Evolutionary conservation across 768 basidiomycete species (phyloP), one percentile per base, ranked within the genome.

Genomic region (Pisolithus tinctorius): DNA sequence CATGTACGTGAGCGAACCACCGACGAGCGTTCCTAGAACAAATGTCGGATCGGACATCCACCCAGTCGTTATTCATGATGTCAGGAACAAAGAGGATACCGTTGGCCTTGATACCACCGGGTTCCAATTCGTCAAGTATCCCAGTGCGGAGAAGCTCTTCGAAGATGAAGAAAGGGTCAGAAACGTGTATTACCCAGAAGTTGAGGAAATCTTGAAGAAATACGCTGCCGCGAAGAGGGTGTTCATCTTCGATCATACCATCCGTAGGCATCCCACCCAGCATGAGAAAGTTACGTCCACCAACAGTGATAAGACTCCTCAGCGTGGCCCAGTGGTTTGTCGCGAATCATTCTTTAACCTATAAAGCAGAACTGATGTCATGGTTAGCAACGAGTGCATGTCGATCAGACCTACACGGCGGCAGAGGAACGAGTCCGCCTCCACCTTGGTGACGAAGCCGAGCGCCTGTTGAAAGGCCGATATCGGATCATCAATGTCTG

Each of bases 401-500:
- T 76, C 27, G 75, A 77, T 56, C 76, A 77, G 63, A 75, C 75
- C 0, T 69, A 60, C 50, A 55, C 55, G 5, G 65, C 74, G 0
- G 63, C 67, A 6, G 60, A 66, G n/a, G 53, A 56, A 17, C 71
- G 76, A 5, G 74, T 77, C 0, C 57, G 65, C 25, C 53, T 60
- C 14, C 73, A 75, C 42, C 68, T 71, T 20, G 64, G 65, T 4
- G 67, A 64, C 10, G 74, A 76, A 26, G 76, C 73, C 1, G 70
- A 73, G 50, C 67, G 65, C 14, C 67, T 74, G 17, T 63, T 76
- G 49, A 63, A 70, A 51, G 61, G 66, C 11, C 72, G 74, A 46
- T 64, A 68, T 29, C 72, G 70, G 45, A 73, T 76, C 57, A 73
- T 76, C 59, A 76, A 76, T 54, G 69, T 75, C 45, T 75, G 75